Evolutionary conservation across 768 basidiomycete species (phyloP), one percentile per base, ranked within the genome.

Genomic region (Pleurotus pulmonarius): DNA sequence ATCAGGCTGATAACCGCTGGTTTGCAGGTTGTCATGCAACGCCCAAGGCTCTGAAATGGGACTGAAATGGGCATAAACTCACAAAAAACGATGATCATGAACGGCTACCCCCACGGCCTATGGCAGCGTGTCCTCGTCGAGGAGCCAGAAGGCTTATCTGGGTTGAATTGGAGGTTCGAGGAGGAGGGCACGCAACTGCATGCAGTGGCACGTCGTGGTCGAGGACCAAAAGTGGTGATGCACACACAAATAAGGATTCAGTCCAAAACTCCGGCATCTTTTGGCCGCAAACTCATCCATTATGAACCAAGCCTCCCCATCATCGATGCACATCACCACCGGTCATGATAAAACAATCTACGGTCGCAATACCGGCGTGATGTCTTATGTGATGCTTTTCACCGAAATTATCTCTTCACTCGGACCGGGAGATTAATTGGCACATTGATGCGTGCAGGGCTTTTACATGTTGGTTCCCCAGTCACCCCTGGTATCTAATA

Each of bases 101-200:
- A 52, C 51, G 37, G 18, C 38, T 13, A 20, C 20, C 37, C 37
- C 29, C 12, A 39, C 49, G 37, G 37, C 51, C 12, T 22, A 26
- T 40, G 26, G 51, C 38, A 52, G 51, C 24, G 46, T 20, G 18
- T 39, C 38, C 13, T 20, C n/a, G 37, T 52, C 18, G 41, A 44
- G 29, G 18, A n/a, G 37, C 49, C 51, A 52, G 16, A 1, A 52
- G 38, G 51, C 51, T 52, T 52, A 52, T 52, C 51, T 34, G 51
- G n/a, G 51, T 25, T 52, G 51, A 39, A 52, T 39, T 39, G 51
- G 51, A 37, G 51, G 38, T 9, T 34, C 29, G 29, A 40, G 38
- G 51, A 24, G 18, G 40, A 52, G 51, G 51, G 16, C 51, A 52
- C 51, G 51, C 51, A 52, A 25, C 51, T 40, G 51, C 51, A 52